phyloP scores from a whole-genome alignment of 805 yeast species.

The Saccharomyces kudriavzevii region DNA sequence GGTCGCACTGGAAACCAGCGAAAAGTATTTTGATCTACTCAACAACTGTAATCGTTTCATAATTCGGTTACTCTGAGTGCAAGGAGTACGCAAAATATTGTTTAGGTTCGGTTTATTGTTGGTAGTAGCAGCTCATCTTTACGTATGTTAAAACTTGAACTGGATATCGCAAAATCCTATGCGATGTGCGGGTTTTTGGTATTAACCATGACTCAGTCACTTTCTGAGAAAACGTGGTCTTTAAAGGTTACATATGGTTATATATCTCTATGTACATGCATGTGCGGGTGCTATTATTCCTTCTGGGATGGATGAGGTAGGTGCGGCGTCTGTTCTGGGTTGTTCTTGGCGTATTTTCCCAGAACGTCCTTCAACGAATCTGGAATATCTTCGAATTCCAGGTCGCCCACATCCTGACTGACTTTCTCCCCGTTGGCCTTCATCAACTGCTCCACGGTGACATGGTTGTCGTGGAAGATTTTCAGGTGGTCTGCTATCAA shows the following conservation, averaged over 20 bases:
- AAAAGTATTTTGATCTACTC: slow-evolving; percentile 28
- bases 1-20: slow-evolving; percentile 26
- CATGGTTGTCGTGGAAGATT: slow-evolving; percentile 66
- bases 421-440: slow-evolving; percentile 69
- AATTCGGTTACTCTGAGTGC: not conserved
- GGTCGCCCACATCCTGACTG: slow-evolving; percentile 54
- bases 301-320: slow-evolving; percentile 9
- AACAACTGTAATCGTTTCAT: slow-evolving; percentile 20
- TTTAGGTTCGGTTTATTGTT: not conserved
- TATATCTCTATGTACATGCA: not conserved
- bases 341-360: slow-evolving; percentile 64
- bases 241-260: not conserved
- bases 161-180: not conserved
- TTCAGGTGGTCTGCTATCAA: slow-evolving; percentile 82
- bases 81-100: not conserved
- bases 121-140: not conserved
- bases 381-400: slow-evolving; percentile 40
- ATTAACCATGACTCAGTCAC: not conserved
- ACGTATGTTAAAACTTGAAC: not conserved
- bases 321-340: slow-evolving; percentile 38
- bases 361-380: slow-evolving; percentile 30
- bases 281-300: not conserved
- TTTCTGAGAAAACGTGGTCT: too few relatives aligned
- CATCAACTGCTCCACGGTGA: slow-evolving; percentile 75
- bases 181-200: not conserved